Evolutionary conservation across 2,329 filamentous ascomycete species (phyloP).

Genomic region (Fonsecaea pedrosoi): DNA sequence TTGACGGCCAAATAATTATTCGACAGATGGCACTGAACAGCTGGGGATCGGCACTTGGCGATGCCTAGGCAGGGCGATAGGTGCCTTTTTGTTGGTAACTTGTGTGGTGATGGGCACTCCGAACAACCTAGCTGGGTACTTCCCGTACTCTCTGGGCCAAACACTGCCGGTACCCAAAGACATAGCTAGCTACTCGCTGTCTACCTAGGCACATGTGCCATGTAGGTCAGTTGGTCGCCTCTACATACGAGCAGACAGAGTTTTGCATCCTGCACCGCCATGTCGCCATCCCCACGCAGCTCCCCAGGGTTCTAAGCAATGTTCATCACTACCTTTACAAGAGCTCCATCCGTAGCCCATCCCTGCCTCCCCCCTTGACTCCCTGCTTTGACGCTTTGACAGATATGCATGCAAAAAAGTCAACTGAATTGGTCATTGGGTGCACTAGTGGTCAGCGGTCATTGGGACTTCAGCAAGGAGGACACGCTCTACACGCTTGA

Average conservation of each 20-base stretch:
- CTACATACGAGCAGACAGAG: background rate
- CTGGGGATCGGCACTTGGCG: constrained; percentile 1
- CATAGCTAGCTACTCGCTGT: no score
- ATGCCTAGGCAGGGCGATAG: background rate
- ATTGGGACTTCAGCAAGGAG: constrained; percentile 20
- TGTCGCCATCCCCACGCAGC: constrained; percentile 16
- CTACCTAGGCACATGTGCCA: no score
- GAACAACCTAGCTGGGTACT: background rate
- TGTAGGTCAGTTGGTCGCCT: no score
- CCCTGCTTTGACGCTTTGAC: background rate
- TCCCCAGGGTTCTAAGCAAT: background rate
- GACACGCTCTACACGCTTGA: constrained; percentile 3
- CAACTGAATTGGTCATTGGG: constrained; percentile 16
- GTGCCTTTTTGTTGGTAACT: background rate
- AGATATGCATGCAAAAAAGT: constrained; percentile 5
- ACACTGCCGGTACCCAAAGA: background rate
- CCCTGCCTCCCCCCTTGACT: constrained; percentile 15
- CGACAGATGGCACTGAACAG: constrained; percentile 20
- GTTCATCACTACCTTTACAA: constrained; percentile 1
- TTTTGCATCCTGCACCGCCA: constrained; percentile 2
- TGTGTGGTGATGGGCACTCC: constrained; percentile 1
- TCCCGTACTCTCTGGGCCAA: background rate
- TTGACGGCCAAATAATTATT: background rate
- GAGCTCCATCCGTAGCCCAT: background rate
- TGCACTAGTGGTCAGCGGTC: constrained; percentile 10